These are phyloP conservation scores for Epicoccum sorghinum DNA, from an alignment of 2,329 filamentous ascomycete genomes.

Conservation along the genomic window DNA sequence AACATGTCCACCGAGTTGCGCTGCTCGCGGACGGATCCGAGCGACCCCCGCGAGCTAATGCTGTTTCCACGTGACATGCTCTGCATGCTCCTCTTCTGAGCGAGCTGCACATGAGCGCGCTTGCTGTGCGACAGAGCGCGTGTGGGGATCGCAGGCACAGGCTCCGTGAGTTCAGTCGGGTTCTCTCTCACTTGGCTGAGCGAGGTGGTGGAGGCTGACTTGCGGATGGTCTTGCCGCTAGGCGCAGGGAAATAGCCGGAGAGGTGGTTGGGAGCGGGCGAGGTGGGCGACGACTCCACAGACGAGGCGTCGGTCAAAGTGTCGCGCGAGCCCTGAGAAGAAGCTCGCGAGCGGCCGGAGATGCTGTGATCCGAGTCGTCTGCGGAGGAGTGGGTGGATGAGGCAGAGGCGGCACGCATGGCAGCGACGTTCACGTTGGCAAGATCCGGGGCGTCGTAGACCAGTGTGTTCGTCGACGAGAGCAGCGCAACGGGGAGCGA, in stretches of 20 bases:
- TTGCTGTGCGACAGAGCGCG: slow-evolving; percentile 89
- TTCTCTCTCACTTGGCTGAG: slow-evolving; percentile 35
- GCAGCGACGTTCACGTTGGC: slow-evolving; percentile 46
- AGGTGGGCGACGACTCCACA: slow-evolving; percentile 54
- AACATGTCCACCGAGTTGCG: slow-evolving; percentile 55
- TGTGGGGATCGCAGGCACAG: slow-evolving; percentile 73
- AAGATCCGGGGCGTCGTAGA: slow-evolving; percentile 91
- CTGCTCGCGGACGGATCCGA: slow-evolving; percentile 63
- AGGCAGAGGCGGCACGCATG: slow-evolving; percentile 45
- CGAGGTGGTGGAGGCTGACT: slow-evolving; percentile 49
- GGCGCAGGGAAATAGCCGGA: slow-evolving; percentile 62
- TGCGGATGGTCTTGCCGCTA: slow-evolving; percentile 52
- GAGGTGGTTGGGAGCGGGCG: slow-evolving; percentile 61
- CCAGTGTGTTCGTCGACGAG: slow-evolving; percentile 95
- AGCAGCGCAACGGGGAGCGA: slow-evolving; percentile 85
- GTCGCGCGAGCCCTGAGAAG: slow-evolving; percentile 64
- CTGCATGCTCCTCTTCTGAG: slow-evolving; percentile 68
- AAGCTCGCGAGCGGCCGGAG: slow-evolving; percentile 53
- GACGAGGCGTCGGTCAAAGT: slow-evolving; percentile 70
- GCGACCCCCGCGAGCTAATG: slow-evolving; percentile 46
- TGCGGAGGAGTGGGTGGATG: slow-evolving; percentile 64
- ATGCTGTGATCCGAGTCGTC: slow-evolving; percentile 74
- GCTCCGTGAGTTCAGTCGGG: slow-evolving; percentile 33
- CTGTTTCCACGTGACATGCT: slow-evolving; percentile 36
- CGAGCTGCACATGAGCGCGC: slow-evolving; percentile 77